These are phyloP conservation scores for Musa schizocarpa DNA, from an alignment of 176 grass and related monocot species.

Conservation along the genomic window DNA sequence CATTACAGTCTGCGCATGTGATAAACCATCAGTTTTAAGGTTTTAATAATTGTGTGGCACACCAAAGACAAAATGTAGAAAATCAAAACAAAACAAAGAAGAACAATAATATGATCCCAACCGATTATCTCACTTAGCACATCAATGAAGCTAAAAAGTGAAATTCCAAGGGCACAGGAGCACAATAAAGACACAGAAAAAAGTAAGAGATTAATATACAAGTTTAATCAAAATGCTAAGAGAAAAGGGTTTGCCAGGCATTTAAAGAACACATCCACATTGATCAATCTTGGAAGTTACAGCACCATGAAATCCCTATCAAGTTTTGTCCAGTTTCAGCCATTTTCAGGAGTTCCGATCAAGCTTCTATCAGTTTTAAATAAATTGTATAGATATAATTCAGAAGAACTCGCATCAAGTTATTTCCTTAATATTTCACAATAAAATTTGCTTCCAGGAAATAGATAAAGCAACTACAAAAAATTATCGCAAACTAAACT, in stretches of 20 bases:
- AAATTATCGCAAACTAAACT: too few relatives aligned
- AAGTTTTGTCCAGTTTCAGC: not conserved
- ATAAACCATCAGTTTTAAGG: slow-evolving; percentile 11
- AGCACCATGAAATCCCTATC: not conserved
- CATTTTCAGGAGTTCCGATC: not conserved
- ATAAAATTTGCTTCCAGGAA: too few relatives aligned
- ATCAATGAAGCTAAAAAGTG: not conserved
- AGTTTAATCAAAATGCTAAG: too few relatives aligned
- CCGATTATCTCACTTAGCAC: not conserved
- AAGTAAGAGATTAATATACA: too few relatives aligned
- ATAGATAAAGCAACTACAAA: too few relatives aligned
- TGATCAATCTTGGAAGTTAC: not conserved
- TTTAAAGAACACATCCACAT: not conserved
- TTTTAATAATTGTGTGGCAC: not conserved
- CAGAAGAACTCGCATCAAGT: too few relatives aligned
- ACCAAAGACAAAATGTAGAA: not conserved
- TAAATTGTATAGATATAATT: not conserved
- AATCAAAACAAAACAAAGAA: not conserved
- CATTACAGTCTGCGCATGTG: slow-evolving; percentile 50
- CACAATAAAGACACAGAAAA: not conserved
- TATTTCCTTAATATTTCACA: too few relatives aligned
- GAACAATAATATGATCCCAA: not conserved
- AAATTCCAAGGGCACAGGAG: not conserved
- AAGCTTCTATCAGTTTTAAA: not conserved
- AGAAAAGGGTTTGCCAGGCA: too few relatives aligned